These are phyloP conservation scores for Cubamyces sp. DNA, from an alignment of 768 basidiomycete species.

Conservation along the genomic window DNA sequence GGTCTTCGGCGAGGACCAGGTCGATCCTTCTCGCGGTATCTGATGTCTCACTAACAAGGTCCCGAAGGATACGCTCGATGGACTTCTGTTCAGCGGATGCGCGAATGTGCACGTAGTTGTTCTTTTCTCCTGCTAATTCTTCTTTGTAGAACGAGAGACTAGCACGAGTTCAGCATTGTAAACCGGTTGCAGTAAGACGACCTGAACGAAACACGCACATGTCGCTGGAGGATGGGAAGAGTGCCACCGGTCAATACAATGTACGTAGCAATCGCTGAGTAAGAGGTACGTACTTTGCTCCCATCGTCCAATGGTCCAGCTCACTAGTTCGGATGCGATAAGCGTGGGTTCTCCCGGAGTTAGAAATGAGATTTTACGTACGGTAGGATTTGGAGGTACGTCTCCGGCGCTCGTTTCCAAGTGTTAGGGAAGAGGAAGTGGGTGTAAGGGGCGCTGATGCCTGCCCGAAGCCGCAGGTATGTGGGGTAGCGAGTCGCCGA, in stretches of 20 bases:
- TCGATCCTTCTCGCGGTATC: constrained; percentile 8
- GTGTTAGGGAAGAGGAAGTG: constrained; percentile 35
- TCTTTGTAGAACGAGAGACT: constrained; percentile 31
- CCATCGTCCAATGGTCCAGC: constrained; percentile 17
- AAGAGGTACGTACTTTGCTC: constrained; percentile 11
- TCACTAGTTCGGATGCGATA: not conserved
- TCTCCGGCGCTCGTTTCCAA: constrained; percentile 35
- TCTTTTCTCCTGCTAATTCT: constrained; percentile 24
- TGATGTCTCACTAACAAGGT: constrained; percentile 16
- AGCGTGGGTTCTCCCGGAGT: no score
- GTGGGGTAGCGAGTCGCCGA: constrained; percentile 35
- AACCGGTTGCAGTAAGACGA: not conserved
- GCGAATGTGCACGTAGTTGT: constrained; percentile 26
- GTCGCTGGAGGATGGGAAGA: constrained; percentile 1
- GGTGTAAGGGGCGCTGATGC: constrained; percentile 40
- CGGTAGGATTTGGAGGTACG: constrained; percentile 46
- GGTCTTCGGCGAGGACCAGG: constrained; percentile 1
- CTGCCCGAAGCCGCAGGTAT: constrained; percentile 37
- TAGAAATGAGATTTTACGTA: constrained; percentile 11
- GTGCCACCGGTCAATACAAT: not conserved
- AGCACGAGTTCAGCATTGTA: not conserved
- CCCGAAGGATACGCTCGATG: not conserved
- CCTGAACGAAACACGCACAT: not conserved
- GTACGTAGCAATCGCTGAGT: not conserved
- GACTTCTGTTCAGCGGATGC: constrained; percentile 12